Base-by-base conservation (phyloP, 208 protist species). In the Crithidia thermophila region DNA sequence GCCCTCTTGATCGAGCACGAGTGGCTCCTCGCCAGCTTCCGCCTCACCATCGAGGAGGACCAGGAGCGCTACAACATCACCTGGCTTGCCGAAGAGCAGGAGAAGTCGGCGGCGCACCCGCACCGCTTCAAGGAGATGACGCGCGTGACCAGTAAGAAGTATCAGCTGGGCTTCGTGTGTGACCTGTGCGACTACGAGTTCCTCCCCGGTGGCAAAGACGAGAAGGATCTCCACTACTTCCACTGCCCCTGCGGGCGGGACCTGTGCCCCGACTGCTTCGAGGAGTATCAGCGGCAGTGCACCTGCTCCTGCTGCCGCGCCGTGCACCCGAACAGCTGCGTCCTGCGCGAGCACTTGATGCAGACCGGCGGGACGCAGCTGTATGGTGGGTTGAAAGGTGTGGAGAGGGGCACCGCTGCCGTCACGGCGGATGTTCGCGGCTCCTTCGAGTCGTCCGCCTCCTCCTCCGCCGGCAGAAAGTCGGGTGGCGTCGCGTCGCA, bases 201-300 rank as follows among this genome's bases (percentile, higher is more conserved):
- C 62, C 52, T 90, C 16, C 91, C 87, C 9, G 39, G 27, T 37
- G 81, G 82, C 4, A 59, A 30, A 14, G 47, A 57, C 0, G 56
- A 71, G 42, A 81, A 62, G 57, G 63, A 67, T 14, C 55, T 91
- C 25, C 79, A 92, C 63, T 88, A 86, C 63, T 97, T 90, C 52
- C 91, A 97, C 68, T 97, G 91, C 69, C 47, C 64, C 23, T 97
- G 91, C 69, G 91, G 91, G 7, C 74, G 84, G 21, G 91, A 97
- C 68, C 57, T 97, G 56, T 97, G 91, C 72, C 56, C 76, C 4
- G 75, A 82, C n/a, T 97, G 91, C 75, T 79, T 87, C 69, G 64
- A 70, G 20, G 49, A 61, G 57, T 94, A 91, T 64, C 67, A 25
- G 43, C 62, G 68, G 25, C 61, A 75, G 31, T 96, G 87, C 71